Base-by-base conservation (phyloP, 345 rosid genomes). In the Rhodamnia argentea region DNA sequence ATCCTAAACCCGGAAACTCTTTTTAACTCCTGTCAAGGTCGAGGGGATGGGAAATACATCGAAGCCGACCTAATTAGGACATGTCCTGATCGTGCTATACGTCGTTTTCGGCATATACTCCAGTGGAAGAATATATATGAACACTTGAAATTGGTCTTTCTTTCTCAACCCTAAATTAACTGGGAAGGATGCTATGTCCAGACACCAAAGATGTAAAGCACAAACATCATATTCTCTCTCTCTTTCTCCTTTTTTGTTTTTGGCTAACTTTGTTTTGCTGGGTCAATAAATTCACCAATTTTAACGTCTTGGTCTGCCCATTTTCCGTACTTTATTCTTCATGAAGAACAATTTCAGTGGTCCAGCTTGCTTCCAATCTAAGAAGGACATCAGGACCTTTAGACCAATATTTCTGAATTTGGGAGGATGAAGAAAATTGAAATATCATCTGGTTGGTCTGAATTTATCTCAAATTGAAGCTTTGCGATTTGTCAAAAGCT, bases 221-320 rank as follows among this genome's bases (percentile, higher is more conserved):
- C 81, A 70, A 37, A 37, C 47, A 37, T 70, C 81, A 37, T 70
- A 70, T 70, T 70, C 81, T 70, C 42, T 70, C 14, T 6, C 14
- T 23, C 13, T 6, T 13, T 0, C 0, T 27, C 1, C 13, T 15
- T 12, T 23, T 0, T 0, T 27, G 3, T 13, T 15, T 62, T 3
- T 13, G 40, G 47, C 26, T 18, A 32, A 18, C 18, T 70, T 37
- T 40, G 24, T 70, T 37, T 37, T 70, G 18, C 44, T 16, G 78
- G 78, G 78, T 44, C 78, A 32, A 32, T 32, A 32, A 64, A 32
- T 37, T 70, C 78, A 70, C 81, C 47, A 47, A 70, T 70, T 10
- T 32, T 70, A 20, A 18, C 37, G 47, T 70, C 81, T 18, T 70
- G 81, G 81, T 70, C 81, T 70, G 81, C 81, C 81, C 81, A 37